Conservation (phyloP, 495 filamentous ascomycete genomes). For the Sordaria brevicollis region DNA sequence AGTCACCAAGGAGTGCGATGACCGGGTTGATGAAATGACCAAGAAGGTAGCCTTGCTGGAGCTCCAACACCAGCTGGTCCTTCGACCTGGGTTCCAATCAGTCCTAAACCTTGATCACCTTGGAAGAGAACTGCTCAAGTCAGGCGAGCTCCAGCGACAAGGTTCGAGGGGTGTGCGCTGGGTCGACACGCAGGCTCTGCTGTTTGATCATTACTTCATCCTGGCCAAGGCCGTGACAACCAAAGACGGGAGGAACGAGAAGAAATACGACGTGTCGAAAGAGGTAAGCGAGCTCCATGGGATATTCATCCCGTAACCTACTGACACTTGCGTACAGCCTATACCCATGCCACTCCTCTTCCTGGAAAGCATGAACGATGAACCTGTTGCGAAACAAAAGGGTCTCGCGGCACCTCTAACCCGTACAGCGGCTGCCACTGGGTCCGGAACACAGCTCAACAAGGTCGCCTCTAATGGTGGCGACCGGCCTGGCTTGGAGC, state of each 20-base stretch:
- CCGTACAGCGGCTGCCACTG: constrained; percentile 31
- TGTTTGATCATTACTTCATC: constrained; percentile 96
- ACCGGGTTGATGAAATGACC: constrained; percentile 85
- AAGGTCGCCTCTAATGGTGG: constrained; percentile 35
- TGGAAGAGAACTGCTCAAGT: constrained; percentile 77
- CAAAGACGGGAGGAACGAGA: constrained; percentile 62
- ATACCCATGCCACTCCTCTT: constrained; percentile 96
- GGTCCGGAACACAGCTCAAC: constrained; percentile 43
- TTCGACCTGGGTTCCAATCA: constrained; percentile 77
- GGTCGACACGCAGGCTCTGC: constrained; percentile 82
- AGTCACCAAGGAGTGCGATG: constrained; percentile 87
- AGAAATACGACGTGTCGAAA: constrained; percentile 91
- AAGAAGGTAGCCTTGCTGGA: constrained; percentile 87
- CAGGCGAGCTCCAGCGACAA: constrained; percentile 81
- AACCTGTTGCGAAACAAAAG: constrained; percentile 78
- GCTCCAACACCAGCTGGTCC: constrained; percentile 67
- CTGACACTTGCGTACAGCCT: constrained; percentile 37
- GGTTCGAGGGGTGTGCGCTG: constrained; percentile 80
- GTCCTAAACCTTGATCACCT: constrained; percentile 90
- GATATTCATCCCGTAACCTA: constrained; percentile 1
- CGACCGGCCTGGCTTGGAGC: constrained; percentile 50
- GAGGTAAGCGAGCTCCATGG: constrained; percentile 41
- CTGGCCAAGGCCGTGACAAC: constrained; percentile 69
- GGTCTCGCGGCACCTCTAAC: constrained; percentile 62
- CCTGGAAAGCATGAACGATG: constrained; percentile 82